Percentiles rank a stretch among this genome's conserved stretches.
Evolutionary conservation across 495 filamentous ascomycete genomes (phyloP).

Genomic region (Patellaria atrata): DNA sequence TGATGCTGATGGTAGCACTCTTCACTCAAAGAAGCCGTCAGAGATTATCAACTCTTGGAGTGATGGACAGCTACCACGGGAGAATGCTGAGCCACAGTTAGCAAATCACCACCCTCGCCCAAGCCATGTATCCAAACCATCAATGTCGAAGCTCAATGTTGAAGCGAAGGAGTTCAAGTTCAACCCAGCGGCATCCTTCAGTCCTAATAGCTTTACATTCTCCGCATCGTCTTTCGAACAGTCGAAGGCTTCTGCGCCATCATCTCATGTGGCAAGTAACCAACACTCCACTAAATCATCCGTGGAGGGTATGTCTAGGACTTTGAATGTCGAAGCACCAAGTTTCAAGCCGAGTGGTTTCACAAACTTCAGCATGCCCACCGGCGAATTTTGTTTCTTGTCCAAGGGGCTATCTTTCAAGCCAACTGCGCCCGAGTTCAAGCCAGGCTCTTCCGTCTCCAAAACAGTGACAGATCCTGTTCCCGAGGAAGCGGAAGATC

Average conservation of each 20-base stretch:
- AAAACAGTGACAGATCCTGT: conserved; percentile 9
- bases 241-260: too few relatives aligned
- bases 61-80: conserved; percentile 27
- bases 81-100: conserved; percentile 16
- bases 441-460: conserved; percentile 29
- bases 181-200: conserved; percentile 51
- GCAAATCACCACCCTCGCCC: conserved; percentile 24
- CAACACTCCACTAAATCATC: too few relatives aligned
- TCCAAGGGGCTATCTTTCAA: conserved; percentile 55
- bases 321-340: conserved; percentile 54
- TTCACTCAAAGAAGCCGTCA: conserved; percentile 17
- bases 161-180: conserved; percentile 78
- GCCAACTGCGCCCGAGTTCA: conserved; percentile 69
- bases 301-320: conserved; percentile 19
- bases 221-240: conserved; percentile 42
- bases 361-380: too few relatives aligned
- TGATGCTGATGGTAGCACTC: conserved; percentile 8
- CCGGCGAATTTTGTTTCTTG: conserved; percentile 61
- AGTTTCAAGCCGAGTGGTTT: conserved; percentile 56
- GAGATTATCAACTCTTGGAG: conserved; percentile 37
- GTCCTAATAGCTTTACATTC: conserved; percentile 43
- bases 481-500: conserved; percentile 23
- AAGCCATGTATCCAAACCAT: conserved; percentile 48
- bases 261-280: too few relatives aligned
- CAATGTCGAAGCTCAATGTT: conserved; percentile 68